Evolutionary conservation across 2,329 filamentous ascomycete genomes (phyloP).

Genomic region (Hypoxylon sp.): DNA sequence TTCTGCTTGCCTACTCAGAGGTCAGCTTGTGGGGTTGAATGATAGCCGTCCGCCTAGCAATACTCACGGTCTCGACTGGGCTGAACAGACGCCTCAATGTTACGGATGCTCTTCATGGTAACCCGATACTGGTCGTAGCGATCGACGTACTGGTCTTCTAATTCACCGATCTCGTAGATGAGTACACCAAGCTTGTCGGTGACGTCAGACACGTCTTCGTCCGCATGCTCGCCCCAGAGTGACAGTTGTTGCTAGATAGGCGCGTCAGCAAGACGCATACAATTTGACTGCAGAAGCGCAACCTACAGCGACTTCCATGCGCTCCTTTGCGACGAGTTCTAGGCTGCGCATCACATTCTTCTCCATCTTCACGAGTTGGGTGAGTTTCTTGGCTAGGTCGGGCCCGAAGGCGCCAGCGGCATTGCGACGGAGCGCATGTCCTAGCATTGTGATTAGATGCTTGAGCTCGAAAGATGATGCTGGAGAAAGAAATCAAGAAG

Average conservation of each 20-base stretch:
- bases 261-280: constrained; percentile 32
- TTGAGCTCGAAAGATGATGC: constrained; percentile 38
- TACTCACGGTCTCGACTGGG: constrained; percentile 93
- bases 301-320: constrained; percentile 98
- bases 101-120: constrained; percentile 99
- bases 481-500: neutral
- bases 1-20: constrained; percentile 89
- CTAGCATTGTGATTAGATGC: constrained; percentile 54
- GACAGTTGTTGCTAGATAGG: constrained; percentile 91
- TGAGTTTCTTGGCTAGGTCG: constrained; percentile 97
- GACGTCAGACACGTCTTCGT: constrained; percentile 98
- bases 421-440: constrained; percentile 79
- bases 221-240: constrained; percentile 94
- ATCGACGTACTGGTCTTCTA: constrained; percentile 98
- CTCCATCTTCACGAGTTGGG: constrained; percentile 99
- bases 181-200: constrained; percentile 98
- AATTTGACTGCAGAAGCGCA: neutral
- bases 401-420: constrained; percentile 83
- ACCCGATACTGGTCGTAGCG: constrained; percentile 99
- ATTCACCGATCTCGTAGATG: constrained; percentile 97
- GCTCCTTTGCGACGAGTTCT: constrained; percentile 93
- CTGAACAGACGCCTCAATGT: constrained; percentile 98
- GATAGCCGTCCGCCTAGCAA: constrained; percentile 26
- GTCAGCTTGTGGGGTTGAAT: constrained; percentile 39
- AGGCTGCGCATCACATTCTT: constrained; percentile 99